Percentiles rank a stretch among this genome's conserved stretches.
Conservation (phyloP, 768 basidiomycete genomes). For the Podaxis sp. region DNA sequence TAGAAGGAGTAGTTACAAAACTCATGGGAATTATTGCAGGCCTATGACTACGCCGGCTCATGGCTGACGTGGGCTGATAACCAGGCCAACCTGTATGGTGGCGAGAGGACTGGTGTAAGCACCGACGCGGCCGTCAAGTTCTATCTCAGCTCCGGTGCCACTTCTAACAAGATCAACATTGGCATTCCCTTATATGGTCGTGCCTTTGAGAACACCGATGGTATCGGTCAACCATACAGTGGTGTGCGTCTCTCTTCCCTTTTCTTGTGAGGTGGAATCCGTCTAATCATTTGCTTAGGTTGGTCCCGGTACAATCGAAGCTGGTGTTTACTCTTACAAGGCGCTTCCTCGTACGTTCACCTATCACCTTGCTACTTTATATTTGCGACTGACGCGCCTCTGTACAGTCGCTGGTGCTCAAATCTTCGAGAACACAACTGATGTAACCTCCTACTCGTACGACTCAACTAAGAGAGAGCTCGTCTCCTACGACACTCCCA, state of each 20-base stretch:
- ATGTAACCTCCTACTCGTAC: constrained; percentile 78
- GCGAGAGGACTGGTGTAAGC: constrained; percentile 54
- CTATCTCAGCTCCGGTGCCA: constrained; percentile 59
- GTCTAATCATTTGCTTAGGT: constrained; percentile 32
- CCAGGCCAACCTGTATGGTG: constrained; percentile 67
- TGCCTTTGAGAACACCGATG: constrained; percentile 66
- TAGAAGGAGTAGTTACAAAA: background rate
- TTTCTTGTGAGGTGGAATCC: background rate
- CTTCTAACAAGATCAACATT: constrained; percentile 59
- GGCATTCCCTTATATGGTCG: constrained; percentile 82
- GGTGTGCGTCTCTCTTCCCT: constrained; percentile 39
- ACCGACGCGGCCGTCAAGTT: constrained; percentile 63
- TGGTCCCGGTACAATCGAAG: constrained; percentile 67
- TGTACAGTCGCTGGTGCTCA: constrained; percentile 44
- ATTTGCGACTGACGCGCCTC: background rate
- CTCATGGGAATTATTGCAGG: constrained; percentile 29
- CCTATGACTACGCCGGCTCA: constrained; percentile 74
- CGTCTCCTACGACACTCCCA: constrained; percentile 73
- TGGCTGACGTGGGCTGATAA: constrained; percentile 60
- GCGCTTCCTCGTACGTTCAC: constrained; percentile 50
- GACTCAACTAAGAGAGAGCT: constrained; percentile 61
- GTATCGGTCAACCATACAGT: constrained; percentile 62
- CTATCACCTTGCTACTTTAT: constrained; percentile 9
- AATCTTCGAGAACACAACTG: constrained; percentile 61
- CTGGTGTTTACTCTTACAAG: constrained; percentile 76